Conservation (phyloP, 495 filamentous ascomycete genomes). For the Arthonia radiata region DNA sequence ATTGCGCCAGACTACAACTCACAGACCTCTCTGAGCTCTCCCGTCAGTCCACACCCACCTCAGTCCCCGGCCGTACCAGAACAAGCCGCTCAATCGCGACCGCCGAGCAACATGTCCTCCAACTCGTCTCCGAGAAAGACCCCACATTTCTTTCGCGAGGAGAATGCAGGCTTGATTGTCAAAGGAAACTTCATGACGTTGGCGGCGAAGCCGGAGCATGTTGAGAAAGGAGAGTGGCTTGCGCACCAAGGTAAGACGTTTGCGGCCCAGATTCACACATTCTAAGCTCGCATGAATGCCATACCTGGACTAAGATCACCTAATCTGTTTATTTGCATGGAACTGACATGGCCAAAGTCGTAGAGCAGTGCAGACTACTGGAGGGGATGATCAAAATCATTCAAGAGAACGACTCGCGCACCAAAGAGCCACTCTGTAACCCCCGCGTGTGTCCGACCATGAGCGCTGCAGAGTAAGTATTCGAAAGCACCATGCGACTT, state of each 20-base stretch:
- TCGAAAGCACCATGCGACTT: conserved; percentile 2
- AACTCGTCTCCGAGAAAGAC: no score
- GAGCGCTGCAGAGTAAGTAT: conserved; percentile 67
- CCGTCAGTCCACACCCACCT: no score
- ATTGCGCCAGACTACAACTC: no score
- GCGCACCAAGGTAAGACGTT: conserved; percentile 60
- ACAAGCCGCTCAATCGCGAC: no score
- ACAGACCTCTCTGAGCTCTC: no score
- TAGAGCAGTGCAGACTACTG: conserved; percentile 72
- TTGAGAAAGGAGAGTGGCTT: conserved; percentile 81
- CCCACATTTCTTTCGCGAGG: conserved; percentile 53
- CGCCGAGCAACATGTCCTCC: no score
- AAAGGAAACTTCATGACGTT: conserved; percentile 93
- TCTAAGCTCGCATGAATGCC: conserved; percentile 1
- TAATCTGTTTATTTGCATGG: conserved; percentile 6
- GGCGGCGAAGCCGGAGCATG: conserved; percentile 64
- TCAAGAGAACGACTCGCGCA: conserved; percentile 49
- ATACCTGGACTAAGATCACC: no score
- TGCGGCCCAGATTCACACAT: background rate
- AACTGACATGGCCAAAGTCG: conserved; percentile 25
- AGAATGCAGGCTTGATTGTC: conserved; percentile 65
- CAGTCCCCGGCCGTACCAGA: no score
- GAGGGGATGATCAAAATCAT: conserved; percentile 65
- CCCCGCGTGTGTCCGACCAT: conserved; percentile 62
- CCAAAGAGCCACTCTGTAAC: conserved; percentile 54